Base-by-base conservation (phyloP, 2,329 filamentous ascomycete genomes). In the Aspergillus glaucus region DNA sequence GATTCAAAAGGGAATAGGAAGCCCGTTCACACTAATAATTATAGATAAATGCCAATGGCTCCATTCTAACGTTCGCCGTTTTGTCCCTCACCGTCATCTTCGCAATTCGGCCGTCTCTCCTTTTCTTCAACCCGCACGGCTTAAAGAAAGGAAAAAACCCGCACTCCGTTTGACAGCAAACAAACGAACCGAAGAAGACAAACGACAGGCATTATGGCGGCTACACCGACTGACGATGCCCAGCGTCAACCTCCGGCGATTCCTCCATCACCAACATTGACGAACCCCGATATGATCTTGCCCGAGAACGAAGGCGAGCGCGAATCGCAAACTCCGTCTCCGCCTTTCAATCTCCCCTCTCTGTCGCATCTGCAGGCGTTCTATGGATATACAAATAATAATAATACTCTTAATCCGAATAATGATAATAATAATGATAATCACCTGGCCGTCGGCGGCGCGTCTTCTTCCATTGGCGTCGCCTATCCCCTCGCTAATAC, bases 271-370 rank as follows among this genome's bases (percentile, higher is more conserved):
- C 91, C 91, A 43, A 95, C 91, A 2, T 75, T 96, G 61, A 94
- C 89, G 48, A 94, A 95, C 68, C 89, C 90, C 46, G 91, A 95
- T 67, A 91, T 95, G 88, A 95, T 96, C 61, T 75, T 96, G 46
- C 91, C 91, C 52, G 84, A 86, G 64, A 83, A 85, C 62, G 80
- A 82, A 55, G 78, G 77, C 54, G 66, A 68, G 51, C 68, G 67
- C 57, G 62, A 68, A 57, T 64, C 66, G 64, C 79, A 65, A 55
- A 74, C 67, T 66, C 74, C 66, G 70, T 79, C 62, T 74, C 77
- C 64, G 72, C 77, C 63, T 70, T 80, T 65, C 62, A 74, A 61
- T 69, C 71, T 62, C 72, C 78, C 50, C 50, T 71, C 71, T 34
- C 65, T 76, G 32, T 74, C 73, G 19, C 72, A 55, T 67, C 67